These are phyloP conservation scores for Pseudophaeomoniella oleicola DNA, from an alignment of 2,329 filamentous ascomycete species.

Conservation along the genomic window DNA sequence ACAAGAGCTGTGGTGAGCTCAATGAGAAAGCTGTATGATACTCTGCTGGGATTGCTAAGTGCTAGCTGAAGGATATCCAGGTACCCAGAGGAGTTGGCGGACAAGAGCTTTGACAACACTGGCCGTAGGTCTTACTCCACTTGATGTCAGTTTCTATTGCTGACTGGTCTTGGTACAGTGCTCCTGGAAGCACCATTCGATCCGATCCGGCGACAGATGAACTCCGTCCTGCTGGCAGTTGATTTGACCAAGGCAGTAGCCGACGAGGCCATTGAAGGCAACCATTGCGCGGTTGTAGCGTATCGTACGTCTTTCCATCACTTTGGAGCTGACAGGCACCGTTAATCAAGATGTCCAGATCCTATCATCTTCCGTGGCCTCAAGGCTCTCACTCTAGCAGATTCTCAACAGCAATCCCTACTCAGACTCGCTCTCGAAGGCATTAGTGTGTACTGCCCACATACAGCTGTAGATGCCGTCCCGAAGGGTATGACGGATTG, in stretches of 20 bases:
- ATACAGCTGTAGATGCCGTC: slow-evolving; percentile 86
- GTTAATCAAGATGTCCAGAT: slow-evolving; percentile 48
- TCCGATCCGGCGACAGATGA: slow-evolving; percentile 39
- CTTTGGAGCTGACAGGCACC: too few relatives aligned
- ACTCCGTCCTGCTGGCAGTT: slow-evolving; percentile 67
- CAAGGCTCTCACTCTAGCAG: slow-evolving; percentile 70
- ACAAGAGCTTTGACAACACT: slow-evolving; percentile 93
- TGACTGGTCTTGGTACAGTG: slow-evolving; percentile 26
- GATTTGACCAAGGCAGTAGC: slow-evolving; percentile 83
- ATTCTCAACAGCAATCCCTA: slow-evolving; percentile 77
- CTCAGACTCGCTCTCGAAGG: slow-evolving; percentile 70
- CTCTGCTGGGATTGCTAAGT: too few relatives aligned
- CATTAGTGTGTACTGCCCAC: slow-evolving; percentile 89
- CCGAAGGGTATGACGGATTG: slow-evolving; percentile 80
- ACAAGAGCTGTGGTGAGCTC: slow-evolving; percentile 56
- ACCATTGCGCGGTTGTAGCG: slow-evolving; percentile 66
- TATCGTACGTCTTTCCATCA: slow-evolving; percentile 82
- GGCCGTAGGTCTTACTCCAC: too few relatives aligned
- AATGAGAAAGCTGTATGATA: slow-evolving; percentile 68
- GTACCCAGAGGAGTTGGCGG: slow-evolving; percentile 79
- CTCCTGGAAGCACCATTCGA: slow-evolving; percentile 56
- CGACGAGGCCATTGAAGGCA: slow-evolving; percentile 69
- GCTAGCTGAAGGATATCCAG: too few relatives aligned
- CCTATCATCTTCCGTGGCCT: slow-evolving; percentile 92
- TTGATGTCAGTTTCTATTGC: slow-evolving; percentile 12